These are phyloP conservation scores for Panicum virgatum DNA, from an alignment of 202 grass and related monocot genomes.

Conservation along the genomic window DNA sequence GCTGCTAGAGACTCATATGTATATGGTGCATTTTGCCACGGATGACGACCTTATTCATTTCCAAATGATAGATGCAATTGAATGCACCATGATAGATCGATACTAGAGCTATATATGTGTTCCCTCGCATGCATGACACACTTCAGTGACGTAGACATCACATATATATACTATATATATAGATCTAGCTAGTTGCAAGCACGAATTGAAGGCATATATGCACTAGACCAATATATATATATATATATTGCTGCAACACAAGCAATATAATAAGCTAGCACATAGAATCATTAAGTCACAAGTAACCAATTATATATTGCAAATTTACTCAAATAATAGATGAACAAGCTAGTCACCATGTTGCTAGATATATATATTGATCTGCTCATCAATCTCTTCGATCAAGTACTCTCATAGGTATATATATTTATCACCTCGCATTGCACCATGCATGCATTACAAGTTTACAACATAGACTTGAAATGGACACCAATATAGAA, in stretches of 20 bases:
- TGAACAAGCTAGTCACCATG: not conserved
- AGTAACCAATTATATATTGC: not conserved
- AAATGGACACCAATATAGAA: constrained; percentile 46
- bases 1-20: too few species aligned
- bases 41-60: too few species aligned
- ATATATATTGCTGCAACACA: not conserved
- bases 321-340: not conserved
- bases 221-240: constrained; percentile 17
- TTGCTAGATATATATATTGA: not conserved
- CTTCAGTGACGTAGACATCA: not conserved
- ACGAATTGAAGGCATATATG: too few species aligned
- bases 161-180: too few species aligned
- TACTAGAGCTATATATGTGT: not conserved
- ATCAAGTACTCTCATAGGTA: constrained; percentile 21
- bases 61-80: constrained; percentile 29
- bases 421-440: constrained; percentile 26
- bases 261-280: not conserved
- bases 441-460: constrained; percentile 42
- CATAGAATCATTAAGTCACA: not conserved
- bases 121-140: not conserved
- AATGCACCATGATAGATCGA: constrained; percentile 19
- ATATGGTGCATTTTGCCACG: not conserved
- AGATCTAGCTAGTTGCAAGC: too few species aligned
- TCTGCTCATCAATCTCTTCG: not conserved
- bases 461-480: constrained; percentile 26